These are phyloP conservation scores for Gastrolobium bilobum DNA, from an alignment of 306 rosid genomes.

Conservation along the genomic window DNA sequence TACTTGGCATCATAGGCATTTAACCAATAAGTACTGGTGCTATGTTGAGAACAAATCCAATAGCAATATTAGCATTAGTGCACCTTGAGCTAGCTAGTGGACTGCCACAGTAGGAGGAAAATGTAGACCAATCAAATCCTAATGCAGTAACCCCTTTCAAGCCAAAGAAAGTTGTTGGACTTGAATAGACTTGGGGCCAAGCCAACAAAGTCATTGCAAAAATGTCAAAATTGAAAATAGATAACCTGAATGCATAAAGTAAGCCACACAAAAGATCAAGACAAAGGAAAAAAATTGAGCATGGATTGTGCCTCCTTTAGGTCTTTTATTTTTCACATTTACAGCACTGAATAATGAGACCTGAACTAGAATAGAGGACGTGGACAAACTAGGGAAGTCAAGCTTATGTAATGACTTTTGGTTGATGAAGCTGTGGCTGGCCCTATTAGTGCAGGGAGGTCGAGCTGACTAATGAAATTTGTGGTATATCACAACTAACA, in stretches of 20 bases:
- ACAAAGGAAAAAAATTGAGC: conserved; percentile 73
- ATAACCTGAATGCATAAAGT: conserved; percentile 77
- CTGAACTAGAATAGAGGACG: no score
- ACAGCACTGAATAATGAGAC: conserved; percentile 57
- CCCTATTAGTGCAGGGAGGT: no score
- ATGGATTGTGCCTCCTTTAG: conserved; percentile 61
- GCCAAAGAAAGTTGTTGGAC: conserved; percentile 86
- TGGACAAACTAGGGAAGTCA: no score
- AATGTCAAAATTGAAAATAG: conserved; percentile 63
- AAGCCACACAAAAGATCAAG: conserved; percentile 62
- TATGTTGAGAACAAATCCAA: conserved; percentile 66
- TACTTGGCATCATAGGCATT: conserved; percentile 68
- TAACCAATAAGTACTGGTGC: conserved; percentile 67
- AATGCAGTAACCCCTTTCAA: conserved; percentile 68
- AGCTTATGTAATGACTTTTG: no score
- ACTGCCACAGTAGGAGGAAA: conserved; percentile 75
- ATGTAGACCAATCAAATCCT: conserved; percentile 83
- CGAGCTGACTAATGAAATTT: no score
- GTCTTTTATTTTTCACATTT: conserved; percentile 70
- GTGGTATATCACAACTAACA: no score
- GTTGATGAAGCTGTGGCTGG: no score
- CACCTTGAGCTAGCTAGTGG: conserved; percentile 91
- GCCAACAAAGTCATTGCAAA: conserved; percentile 84
- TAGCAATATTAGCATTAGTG: conserved; percentile 70
- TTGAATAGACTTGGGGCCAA: conserved; percentile 66